These are phyloP conservation scores for Trichoderma harzianum DNA, from an alignment of 2,329 filamentous ascomycete genomes.

Conservation along the genomic window DNA sequence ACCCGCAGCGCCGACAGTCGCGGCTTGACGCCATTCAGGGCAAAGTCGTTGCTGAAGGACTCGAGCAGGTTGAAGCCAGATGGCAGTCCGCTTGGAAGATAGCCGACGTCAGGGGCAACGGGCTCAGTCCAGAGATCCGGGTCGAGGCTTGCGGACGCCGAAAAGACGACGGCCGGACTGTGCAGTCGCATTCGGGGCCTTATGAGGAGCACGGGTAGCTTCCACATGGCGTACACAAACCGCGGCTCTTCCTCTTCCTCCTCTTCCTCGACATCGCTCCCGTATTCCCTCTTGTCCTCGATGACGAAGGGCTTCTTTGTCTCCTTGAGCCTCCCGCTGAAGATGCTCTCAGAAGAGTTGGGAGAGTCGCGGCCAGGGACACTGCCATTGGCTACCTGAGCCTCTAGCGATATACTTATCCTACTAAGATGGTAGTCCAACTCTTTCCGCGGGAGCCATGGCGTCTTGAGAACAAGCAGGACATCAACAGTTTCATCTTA, in stretches of 20 bases:
- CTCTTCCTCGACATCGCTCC: slow-evolving; percentile 24
- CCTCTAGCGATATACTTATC: slow-evolving; percentile 65
- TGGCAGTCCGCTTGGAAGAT: slow-evolving; percentile 66
- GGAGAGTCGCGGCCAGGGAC: slow-evolving; percentile 45
- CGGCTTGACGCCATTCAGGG: slow-evolving; percentile 58
- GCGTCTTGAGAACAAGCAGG: slow-evolving; percentile 65
- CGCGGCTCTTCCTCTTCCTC: slow-evolving; percentile 28
- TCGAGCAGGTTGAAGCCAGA: slow-evolving; percentile 74
- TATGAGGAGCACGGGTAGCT: slow-evolving; percentile 53
- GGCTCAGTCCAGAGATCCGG: slow-evolving; percentile 38
- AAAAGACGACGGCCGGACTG: slow-evolving; percentile 63
- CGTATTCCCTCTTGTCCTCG: slow-evolving; percentile 38
- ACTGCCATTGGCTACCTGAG: slow-evolving; percentile 59
- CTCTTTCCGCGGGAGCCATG: slow-evolving; percentile 53
- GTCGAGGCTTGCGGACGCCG: slow-evolving; percentile 58
- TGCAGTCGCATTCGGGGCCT: slow-evolving; percentile 64
- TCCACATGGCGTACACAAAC: slow-evolving; percentile 58
- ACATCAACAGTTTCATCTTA: slow-evolving; percentile 74
- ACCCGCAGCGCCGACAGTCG: slow-evolving; percentile 71
- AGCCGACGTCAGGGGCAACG: slow-evolving; percentile 48
- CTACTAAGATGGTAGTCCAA: slow-evolving; percentile 59
- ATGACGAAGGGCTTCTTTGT: slow-evolving; percentile 50
- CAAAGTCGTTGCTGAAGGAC: slow-evolving; percentile 64
- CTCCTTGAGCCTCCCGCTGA: slow-evolving; percentile 50
- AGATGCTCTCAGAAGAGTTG: slow-evolving; percentile 57